A percentile compares a stretch with the other conserved stretches of the same genome.
These are phyloP conservation scores for Zarea fungicola DNA, from an alignment of 2,329 filamentous ascomycete genomes.

Conservation along the genomic window DNA sequence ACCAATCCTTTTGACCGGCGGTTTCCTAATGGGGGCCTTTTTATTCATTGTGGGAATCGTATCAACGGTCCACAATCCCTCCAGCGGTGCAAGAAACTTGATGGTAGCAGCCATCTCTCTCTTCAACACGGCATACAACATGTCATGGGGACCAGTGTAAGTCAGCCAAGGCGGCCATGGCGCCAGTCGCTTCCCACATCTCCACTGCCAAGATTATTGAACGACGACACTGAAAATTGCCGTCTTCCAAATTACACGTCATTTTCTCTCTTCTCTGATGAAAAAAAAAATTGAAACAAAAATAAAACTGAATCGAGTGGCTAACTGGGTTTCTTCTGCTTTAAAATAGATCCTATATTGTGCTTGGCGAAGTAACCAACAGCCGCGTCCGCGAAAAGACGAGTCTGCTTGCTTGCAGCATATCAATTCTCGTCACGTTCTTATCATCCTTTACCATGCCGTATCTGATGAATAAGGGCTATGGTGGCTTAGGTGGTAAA, in stretches of 20 bases:
- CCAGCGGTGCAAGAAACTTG: background rate
- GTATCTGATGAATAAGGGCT: conserved; percentile 29
- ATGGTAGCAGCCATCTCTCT: conserved; percentile 23
- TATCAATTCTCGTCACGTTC: conserved; percentile 26
- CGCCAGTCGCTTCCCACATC: background rate
- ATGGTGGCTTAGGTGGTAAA: conserved; percentile 30
- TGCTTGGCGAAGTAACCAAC: conserved; percentile 21
- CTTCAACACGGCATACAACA: conserved; percentile 19
- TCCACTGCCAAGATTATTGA: background rate
- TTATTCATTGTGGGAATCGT: conserved; percentile 21
- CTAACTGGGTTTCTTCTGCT: background rate
- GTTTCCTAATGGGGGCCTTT: conserved; percentile 20
- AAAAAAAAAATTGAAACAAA: background rate
- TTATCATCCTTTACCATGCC: conserved; percentile 31
- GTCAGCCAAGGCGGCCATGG: conserved; percentile 1
- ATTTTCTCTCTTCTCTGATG: too few relatives aligned
- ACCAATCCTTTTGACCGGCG: conserved; percentile 20
- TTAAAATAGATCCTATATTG: conserved; percentile 20
- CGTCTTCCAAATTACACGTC: too few relatives aligned
- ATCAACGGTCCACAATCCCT: conserved; percentile 3
- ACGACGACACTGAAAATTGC: too few relatives aligned
- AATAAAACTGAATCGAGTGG: background rate
- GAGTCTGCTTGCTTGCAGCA: conserved; percentile 22
- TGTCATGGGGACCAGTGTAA: conserved; percentile 25
- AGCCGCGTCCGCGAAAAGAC: conserved; percentile 27